Percentiles rank a stretch among this genome's conserved stretches.
Conservation (phyloP, 2,329 filamentous ascomycete species). For the Calonectria hongkongensis region DNA sequence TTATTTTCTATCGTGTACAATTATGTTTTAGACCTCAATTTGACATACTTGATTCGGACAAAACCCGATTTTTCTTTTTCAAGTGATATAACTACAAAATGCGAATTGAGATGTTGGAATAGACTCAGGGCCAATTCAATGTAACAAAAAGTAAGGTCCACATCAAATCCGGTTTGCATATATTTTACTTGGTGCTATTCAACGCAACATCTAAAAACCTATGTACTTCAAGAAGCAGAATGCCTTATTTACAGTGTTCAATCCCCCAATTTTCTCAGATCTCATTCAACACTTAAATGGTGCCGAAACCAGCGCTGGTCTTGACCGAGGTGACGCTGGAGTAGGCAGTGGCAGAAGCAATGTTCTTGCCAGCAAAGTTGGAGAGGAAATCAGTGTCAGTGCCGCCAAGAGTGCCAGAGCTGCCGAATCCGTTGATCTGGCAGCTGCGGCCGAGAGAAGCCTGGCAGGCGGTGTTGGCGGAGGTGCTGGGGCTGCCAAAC, state of each 20-base stretch:
- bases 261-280: neutral
- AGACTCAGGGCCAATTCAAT: too few species aligned
- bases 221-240: conserved; percentile 23
- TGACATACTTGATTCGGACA: too few species aligned
- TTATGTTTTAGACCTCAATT: too few species aligned
- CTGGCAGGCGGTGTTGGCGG: conserved; percentile 63
- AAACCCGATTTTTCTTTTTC: too few species aligned
- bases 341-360: conserved; percentile 64
- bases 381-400: conserved; percentile 67
- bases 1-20: too few species aligned
- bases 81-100: too few species aligned
- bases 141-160: too few species aligned
- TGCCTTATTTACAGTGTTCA: conserved; percentile 10
- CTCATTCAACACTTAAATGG: neutral
- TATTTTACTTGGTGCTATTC: too few species aligned
- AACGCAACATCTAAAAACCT: conserved; percentile 1
- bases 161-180: too few species aligned
- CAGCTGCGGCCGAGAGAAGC: conserved; percentile 68
- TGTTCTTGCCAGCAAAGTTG: conserved; percentile 70
- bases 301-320: conserved; percentile 60
- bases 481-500: conserved; percentile 55
- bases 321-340: conserved; percentile 57
- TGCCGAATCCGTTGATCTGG: conserved; percentile 67
- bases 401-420: conserved; percentile 60
- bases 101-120: too few species aligned